Evolutionary conservation across 2,329 filamentous ascomycete genomes (phyloP).

Genomic region (Ascochyta fabae): DNA sequence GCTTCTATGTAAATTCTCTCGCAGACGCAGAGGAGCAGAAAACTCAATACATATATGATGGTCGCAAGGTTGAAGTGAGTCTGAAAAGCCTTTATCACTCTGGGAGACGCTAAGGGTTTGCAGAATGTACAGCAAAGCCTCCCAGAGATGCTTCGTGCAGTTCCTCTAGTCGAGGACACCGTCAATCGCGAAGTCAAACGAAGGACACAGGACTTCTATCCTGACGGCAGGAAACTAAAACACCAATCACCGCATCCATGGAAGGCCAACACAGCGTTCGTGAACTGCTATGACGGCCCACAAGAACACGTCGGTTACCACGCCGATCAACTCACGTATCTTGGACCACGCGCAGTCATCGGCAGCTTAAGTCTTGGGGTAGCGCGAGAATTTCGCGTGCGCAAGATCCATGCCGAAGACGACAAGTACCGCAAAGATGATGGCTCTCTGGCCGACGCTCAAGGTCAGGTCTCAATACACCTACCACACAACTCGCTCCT

Average conservation of each 20-base stretch:
- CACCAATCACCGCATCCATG: slow-evolving; percentile 77
- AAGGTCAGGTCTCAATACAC: slow-evolving; percentile 90
- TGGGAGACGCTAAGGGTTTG: background rate
- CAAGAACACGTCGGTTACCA: slow-evolving; percentile 89
- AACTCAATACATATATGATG: slow-evolving; percentile 86
- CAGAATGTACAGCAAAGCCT: slow-evolving; percentile 76
- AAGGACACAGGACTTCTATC: slow-evolving; percentile 73
- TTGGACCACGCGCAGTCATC: slow-evolving; percentile 87
- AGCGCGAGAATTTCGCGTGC: slow-evolving; percentile 88
- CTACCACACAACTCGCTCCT: slow-evolving; percentile 93
- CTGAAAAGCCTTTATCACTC: too few relatives aligned
- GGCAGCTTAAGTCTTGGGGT: slow-evolving; percentile 91
- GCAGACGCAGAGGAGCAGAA: slow-evolving; percentile 74
- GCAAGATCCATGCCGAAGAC: slow-evolving; percentile 70
- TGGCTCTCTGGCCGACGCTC: slow-evolving; percentile 61
- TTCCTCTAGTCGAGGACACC: slow-evolving; percentile 70
- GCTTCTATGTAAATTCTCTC: slow-evolving; percentile 79
- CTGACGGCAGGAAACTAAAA: slow-evolving; percentile 73
- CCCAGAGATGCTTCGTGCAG: slow-evolving; percentile 74
- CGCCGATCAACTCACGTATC: slow-evolving; percentile 89
- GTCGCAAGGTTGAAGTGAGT: slow-evolving; percentile 68
- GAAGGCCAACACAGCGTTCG: slow-evolving; percentile 88
- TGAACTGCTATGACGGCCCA: slow-evolving; percentile 89
- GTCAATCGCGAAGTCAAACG: slow-evolving; percentile 80
- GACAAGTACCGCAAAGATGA: slow-evolving; percentile 53